Evolutionary conservation across 805 yeast species (phyloP).

Genomic region (Saccharomycopsis olivae): DNA sequence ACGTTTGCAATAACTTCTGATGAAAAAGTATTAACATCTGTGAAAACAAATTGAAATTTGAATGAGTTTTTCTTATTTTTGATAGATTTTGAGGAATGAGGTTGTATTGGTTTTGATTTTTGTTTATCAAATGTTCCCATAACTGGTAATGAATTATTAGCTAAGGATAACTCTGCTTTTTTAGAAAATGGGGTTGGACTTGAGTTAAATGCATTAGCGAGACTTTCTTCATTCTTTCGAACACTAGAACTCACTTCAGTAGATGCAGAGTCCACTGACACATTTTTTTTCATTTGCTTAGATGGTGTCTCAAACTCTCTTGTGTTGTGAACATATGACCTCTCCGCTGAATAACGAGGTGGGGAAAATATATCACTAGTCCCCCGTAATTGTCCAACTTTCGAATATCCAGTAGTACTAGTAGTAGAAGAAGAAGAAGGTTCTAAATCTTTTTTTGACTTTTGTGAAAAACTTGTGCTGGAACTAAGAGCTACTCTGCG

Average conservation of each 20-base stretch:
- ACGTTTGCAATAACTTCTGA: background rate
- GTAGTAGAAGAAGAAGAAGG: background rate
- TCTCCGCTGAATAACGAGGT: too few relatives aligned
- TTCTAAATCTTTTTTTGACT: too few relatives aligned
- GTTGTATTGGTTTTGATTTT: background rate
- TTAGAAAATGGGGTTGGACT: conserved; percentile 10
- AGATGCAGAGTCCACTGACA: conserved; percentile 7
- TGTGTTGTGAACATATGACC: too few relatives aligned
- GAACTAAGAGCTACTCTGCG: too few relatives aligned
- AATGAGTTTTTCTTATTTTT: background rate
- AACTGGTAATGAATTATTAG: conserved; percentile 1
- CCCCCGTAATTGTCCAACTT: too few relatives aligned
- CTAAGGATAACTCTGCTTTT: background rate
- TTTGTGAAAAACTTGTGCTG: too few relatives aligned
- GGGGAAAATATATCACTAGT: background rate
- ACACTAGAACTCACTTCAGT: conserved; percentile 12
- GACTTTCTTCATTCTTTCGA: background rate
- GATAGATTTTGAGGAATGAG: background rate
- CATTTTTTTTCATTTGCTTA: conserved; percentile 3
- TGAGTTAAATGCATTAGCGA: background rate
- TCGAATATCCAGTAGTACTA: background rate
- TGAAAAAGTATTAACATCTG: conserved; percentile 11
- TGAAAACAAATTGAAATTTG: conserved; percentile 12
- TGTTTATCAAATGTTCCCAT: conserved; percentile 17
- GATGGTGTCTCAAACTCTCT: conserved; percentile 12